phyloP scores from a whole-genome alignment of 352 stramenopile species.

The Pythium brachiatum region DNA sequence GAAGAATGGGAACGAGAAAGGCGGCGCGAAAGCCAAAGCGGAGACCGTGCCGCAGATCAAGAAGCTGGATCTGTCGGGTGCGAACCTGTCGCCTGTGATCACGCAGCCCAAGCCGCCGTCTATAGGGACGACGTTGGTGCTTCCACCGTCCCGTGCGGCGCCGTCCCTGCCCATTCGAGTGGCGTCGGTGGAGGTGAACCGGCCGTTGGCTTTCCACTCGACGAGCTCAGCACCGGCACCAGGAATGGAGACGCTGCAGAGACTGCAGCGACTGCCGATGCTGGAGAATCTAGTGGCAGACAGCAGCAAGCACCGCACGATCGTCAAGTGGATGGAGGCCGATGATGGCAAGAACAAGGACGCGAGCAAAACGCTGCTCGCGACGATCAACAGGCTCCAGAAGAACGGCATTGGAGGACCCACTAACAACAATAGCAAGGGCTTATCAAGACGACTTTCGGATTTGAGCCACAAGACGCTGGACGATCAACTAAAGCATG shows the following conservation, averaged over 20 bases:
- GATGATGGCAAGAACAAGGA: constrained; percentile 42
- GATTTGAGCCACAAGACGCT: constrained; percentile 36
- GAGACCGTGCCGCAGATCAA: constrained; percentile 1
- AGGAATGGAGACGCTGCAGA: constrained; percentile 33
- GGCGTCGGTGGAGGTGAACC: constrained; percentile 1
- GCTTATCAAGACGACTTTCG: constrained; percentile 12
- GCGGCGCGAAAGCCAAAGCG: not conserved
- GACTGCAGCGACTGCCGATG: constrained; percentile 36
- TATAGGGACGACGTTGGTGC: not conserved
- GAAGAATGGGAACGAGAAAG: not conserved
- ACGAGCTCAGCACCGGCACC: not conserved
- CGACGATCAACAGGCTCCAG: constrained; percentile 32
- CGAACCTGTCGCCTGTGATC: constrained; percentile 22
- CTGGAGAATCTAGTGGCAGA: constrained; percentile 34
- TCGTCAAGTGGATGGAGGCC: constrained; percentile 55
- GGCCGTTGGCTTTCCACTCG: constrained; percentile 19
- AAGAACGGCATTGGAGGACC: not conserved
- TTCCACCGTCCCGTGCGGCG: not conserved
- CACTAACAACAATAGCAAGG: constrained; percentile 14
- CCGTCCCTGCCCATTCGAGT: not conserved
- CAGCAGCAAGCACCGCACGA: constrained; percentile 43
- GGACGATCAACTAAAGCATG: constrained; percentile 35
- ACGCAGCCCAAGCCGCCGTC: constrained; percentile 10
- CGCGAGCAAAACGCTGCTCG: constrained; percentile 14
- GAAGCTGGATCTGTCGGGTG: constrained; percentile 22